Evolutionary conservation across 2,329 filamentous ascomycete genomes (phyloP), one percentile per base, ranked within the genome.

Genomic region (Bimuria novae-zelandiae): DNA sequence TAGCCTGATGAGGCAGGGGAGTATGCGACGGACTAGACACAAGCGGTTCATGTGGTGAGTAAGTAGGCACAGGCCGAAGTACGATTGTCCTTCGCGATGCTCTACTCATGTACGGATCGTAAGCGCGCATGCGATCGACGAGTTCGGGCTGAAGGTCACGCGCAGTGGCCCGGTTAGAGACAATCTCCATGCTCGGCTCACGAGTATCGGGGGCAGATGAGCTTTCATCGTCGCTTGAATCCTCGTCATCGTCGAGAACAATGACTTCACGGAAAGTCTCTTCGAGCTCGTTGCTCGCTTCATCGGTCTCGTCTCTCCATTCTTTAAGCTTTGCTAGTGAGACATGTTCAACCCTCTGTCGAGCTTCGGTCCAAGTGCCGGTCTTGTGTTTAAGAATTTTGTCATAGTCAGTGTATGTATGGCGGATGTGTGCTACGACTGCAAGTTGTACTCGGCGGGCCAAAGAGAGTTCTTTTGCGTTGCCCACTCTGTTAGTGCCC

Each of bases 231-330:
- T 46, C 44, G 21, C 50, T 43, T 12, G 50, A 29, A 45, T 76
- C 76, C 17, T 75, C 75, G 37, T 83, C 81, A 48, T 85, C 83
- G 48, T 84, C 83, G 50, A 87, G 81, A 48, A 86, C 80, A 60
- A 87, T 85, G 52, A 85, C 81, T 68, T 87, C 84, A 44, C 82
- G 80, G 48, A 87, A 83, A 25, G 84, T 81, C 60, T 86, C 83
- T 64, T 86, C 83, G 19, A 86, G 74, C 47, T 82, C 82, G 37
- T 76, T 65, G 66, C 80, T 73, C 68, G 82, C 80, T 37, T 65
- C 63, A 40, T 62, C 62, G 8, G 82, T 78, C 66, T 86, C 82
- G 41, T 84, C 84, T 53, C 84, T 78, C 85, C 85, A 88, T 66
- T 84, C 79, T 47, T 84, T 79, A 39, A 88, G 72, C 63, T 82